phyloP scores from a whole-genome alignment of 352 stramenopile species.

The Elongisporangium undulatum region DNA sequence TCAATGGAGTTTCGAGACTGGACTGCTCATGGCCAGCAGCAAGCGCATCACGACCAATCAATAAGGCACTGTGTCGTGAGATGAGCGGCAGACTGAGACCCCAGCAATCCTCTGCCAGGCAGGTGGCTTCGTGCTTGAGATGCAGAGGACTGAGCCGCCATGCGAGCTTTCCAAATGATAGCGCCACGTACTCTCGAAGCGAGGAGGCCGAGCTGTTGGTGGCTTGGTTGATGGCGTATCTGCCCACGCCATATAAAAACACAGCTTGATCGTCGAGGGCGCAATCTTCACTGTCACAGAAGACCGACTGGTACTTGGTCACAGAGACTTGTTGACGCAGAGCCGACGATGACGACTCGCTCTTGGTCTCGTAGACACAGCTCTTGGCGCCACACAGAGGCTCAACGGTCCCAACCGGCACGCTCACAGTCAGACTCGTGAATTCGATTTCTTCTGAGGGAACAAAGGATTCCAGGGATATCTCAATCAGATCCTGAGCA shows the following conservation, averaged over 20 bases:
- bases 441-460: conserved; percentile 16
- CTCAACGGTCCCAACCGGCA: conserved; percentile 13
- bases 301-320: background rate
- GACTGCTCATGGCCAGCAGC: conserved; percentile 8
- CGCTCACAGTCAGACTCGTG: conserved; percentile 13
- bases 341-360: conserved; percentile 14
- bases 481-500: conserved; percentile 7
- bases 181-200: conserved; percentile 17
- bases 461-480: conserved; percentile 12
- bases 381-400: conserved; percentile 14
- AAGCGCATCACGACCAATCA: conserved; percentile 27
- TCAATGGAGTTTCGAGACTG: conserved; percentile 1
- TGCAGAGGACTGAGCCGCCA: conserved; percentile 28
- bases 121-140: conserved; percentile 15
- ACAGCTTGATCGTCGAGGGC: conserved; percentile 10
- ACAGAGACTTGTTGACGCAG: conserved; percentile 12
- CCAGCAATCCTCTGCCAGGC: conserved; percentile 17
- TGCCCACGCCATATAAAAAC: conserved; percentile 19
- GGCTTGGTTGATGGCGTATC: conserved; percentile 1
- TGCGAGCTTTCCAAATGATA: conserved; percentile 40
- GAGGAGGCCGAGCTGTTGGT: conserved; percentile 8
- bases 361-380: conserved; percentile 20
- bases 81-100: conserved; percentile 31
- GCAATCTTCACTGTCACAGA: conserved; percentile 11
- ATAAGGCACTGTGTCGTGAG: conserved; percentile 12